Percentiles rank a stretch among this genome's conserved stretches.
phyloP scores from a whole-genome alignment of 179 eudicot genomes.

The Heliamphora pulchella region DNA sequence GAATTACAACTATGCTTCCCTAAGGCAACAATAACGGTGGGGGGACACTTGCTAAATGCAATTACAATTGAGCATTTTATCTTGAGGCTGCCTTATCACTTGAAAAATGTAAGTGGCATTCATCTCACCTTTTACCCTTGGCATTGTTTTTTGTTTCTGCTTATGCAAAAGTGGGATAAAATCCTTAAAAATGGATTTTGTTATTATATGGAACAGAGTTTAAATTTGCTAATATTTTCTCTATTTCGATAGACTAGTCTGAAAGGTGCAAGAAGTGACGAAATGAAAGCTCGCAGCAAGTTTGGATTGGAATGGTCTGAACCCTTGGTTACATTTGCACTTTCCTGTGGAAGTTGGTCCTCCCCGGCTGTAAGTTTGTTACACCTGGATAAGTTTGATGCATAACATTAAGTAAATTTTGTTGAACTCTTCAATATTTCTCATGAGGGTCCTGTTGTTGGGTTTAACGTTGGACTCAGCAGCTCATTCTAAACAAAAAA shows the following conservation, averaged over 20 bases:
- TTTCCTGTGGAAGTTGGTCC: slow-evolving; percentile 95
- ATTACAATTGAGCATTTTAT: slow-evolving; percentile 85
- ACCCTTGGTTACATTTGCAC: slow-evolving; percentile 86
- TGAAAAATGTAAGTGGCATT: slow-evolving; percentile 51
- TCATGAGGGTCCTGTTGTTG: background rate
- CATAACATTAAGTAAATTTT: background rate
- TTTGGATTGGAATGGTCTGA: slow-evolving; percentile 85
- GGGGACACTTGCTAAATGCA: slow-evolving; percentile 68
- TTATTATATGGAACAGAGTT: background rate
- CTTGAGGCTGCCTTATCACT: slow-evolving; percentile 64
- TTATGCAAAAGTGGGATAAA: background rate
- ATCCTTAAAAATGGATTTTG: background rate
- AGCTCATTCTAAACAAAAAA: too few relatives aligned
- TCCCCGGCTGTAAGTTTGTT: slow-evolving; percentile 81
- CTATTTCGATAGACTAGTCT: slow-evolving; percentile 38
- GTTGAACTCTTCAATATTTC: background rate
- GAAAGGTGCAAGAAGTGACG: slow-evolving; percentile 45
- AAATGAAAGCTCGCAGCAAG: slow-evolving; percentile 39
- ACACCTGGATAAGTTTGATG: background rate
- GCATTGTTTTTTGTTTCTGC: too few relatives aligned
- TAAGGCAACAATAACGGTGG: slow-evolving; percentile 75
- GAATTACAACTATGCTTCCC: background rate
- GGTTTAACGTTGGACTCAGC: background rate
- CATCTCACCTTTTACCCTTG: background rate
- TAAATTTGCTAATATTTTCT: background rate